A percentile compares a stretch with the other conserved stretches of the same genome.
phyloP scores from a whole-genome alignment of 108 stramenopile genomes.

The Bacterosira constricta region DNA sequence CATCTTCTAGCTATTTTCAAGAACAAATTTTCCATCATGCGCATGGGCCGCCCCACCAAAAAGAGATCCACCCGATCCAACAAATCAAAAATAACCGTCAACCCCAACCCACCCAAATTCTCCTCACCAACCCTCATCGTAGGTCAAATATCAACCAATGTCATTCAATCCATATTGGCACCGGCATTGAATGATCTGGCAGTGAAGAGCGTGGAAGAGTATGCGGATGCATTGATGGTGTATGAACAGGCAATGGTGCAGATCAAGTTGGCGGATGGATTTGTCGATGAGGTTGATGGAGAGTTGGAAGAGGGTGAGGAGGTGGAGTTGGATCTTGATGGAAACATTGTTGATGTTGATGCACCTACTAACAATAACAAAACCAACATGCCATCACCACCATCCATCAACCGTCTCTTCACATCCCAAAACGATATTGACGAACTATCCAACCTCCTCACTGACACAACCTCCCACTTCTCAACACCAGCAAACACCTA shows the following conservation, averaged over 20 bases:
- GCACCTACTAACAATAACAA: background rate
- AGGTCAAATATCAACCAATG: constrained; percentile 72
- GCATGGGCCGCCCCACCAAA: constrained; percentile 42
- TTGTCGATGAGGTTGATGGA: constrained; percentile 24
- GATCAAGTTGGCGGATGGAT: constrained; percentile 16
- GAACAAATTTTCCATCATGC: constrained; percentile 19
- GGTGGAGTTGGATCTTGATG: constrained; percentile 25
- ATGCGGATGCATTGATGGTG: constrained; percentile 55
- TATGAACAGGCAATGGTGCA: constrained; percentile 2
- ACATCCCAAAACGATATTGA: constrained; percentile 57
- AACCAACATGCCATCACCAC: constrained; percentile 28
- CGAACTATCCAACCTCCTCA: constrained; percentile 56
- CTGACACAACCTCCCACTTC: constrained; percentile 65
- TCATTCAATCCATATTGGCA: constrained; percentile 57
- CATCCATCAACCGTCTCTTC: constrained; percentile 28
- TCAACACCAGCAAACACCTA: constrained; percentile 50
- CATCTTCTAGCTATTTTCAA: background rate
- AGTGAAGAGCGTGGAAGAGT: constrained; percentile 48
- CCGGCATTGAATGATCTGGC: constrained; percentile 63
- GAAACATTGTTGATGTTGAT: background rate
- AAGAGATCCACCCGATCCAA: background rate
- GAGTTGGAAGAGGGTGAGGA: background rate
- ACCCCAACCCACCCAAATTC: constrained; percentile 27
- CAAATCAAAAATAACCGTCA: background rate
- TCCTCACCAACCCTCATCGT: constrained; percentile 58